These are phyloP conservation scores for Xerocomus minutiporus DNA, from an alignment of 1,284 basidiomycete species.

Conservation along the genomic window DNA sequence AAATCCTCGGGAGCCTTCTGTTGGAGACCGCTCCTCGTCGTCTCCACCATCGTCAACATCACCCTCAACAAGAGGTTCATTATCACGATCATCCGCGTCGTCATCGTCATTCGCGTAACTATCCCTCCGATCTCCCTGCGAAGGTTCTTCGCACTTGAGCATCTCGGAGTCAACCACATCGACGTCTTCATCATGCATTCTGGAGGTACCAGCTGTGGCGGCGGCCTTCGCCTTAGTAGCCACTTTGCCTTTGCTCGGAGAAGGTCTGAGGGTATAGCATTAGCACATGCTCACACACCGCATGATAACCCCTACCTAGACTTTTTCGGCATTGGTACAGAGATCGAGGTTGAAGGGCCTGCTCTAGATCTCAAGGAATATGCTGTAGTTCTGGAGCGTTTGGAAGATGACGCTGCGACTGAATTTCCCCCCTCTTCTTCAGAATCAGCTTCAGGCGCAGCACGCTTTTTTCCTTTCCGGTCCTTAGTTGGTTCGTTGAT, in stretches of 20 bases:
- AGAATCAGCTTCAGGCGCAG: conserved; percentile 59
- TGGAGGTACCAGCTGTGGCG: conserved; percentile 55
- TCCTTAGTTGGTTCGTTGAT: conserved; percentile 73
- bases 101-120: conserved; percentile 41
- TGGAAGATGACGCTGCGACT: conserved; percentile 42
- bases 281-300: conserved; percentile 13
- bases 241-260: conserved; percentile 59
- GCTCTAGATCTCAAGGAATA: conserved; percentile 66
- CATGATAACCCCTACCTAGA: conserved; percentile 42
- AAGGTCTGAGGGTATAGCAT: conserved; percentile 34
- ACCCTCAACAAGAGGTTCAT: conserved; percentile 36
- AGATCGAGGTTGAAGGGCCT: conserved; percentile 38
- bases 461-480: conserved; percentile 81
- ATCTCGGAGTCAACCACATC: conserved; percentile 67
- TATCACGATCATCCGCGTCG: conserved; percentile 46
- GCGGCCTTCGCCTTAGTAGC: conserved; percentile 57
- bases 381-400: conserved; percentile 51
- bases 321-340: conserved; percentile 69
- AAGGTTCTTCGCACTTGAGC: conserved; percentile 54
- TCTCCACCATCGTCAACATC: conserved; percentile 42
- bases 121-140: conserved; percentile 45
- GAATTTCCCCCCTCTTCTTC: conserved; percentile 53
- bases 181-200: conserved; percentile 62
- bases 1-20: conserved; percentile 41
- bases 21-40: conserved; percentile 32